These are phyloP conservation scores for Thelonectria discophora DNA, from an alignment of 2,329 filamentous ascomycete genomes.

Conservation along the genomic window DNA sequence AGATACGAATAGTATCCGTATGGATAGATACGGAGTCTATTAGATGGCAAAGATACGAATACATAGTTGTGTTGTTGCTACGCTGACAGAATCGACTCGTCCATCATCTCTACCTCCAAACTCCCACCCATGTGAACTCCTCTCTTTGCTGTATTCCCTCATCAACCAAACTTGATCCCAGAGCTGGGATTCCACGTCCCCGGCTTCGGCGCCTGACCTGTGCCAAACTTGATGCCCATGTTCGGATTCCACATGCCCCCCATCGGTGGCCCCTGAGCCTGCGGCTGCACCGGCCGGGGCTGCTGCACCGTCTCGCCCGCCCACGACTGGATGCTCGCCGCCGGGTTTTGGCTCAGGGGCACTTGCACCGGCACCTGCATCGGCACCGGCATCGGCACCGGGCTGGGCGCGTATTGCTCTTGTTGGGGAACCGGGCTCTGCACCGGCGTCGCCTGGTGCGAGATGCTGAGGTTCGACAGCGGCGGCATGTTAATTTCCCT, in stretches of 20 bases:
- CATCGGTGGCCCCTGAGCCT: conserved; percentile 36
- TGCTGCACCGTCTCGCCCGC: conserved; percentile 66
- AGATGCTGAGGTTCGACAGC: conserved; percentile 55
- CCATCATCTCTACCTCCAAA: no score
- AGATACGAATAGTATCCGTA: no score
- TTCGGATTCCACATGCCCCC: conserved; percentile 74
- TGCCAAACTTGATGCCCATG: conserved; percentile 80
- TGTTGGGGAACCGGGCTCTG: conserved; percentile 33
- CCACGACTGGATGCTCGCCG: conserved; percentile 67
- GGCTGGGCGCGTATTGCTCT: conserved; percentile 34
- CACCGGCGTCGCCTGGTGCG: conserved; percentile 40
- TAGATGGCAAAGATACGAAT: no score
- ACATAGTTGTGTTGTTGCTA: no score
- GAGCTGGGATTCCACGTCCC: conserved; percentile 68
- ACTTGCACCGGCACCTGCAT: conserved; percentile 27
- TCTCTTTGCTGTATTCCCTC: no score
- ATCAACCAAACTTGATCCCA: conserved; percentile 63
- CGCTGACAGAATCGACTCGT: no score
- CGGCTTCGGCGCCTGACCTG: conserved; percentile 40
- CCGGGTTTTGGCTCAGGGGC: conserved; percentile 39
- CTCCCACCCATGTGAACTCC: no score
- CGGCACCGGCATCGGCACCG: no score
- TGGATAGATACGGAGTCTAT: no score
- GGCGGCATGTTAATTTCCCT: conserved; percentile 64
- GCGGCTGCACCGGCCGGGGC: conserved; percentile 58